phyloP scores from a whole-genome alignment of 371 early-diverging fungal species.

The Umbelopsis sp. region DNA sequence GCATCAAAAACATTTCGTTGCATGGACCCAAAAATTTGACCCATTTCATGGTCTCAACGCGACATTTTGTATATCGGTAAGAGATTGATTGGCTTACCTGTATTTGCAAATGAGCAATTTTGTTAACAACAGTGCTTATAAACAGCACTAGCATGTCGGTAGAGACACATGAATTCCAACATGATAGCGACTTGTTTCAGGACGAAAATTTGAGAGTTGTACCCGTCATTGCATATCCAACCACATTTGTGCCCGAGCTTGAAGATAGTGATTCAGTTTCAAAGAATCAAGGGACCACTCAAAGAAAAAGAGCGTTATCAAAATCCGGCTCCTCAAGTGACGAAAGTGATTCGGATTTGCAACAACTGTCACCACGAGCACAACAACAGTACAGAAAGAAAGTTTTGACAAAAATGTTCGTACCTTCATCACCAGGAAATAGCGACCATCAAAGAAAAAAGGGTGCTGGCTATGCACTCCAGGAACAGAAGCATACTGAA shows the following conservation, averaged over 20 bases:
- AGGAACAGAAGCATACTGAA: background rate
- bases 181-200: slow-evolving; percentile 34
- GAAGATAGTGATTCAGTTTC: no score
- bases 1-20: slow-evolving; percentile 60
- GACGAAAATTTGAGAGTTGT: slow-evolving; percentile 71
- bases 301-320: background rate
- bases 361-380: background rate
- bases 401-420: slow-evolving; percentile 6
- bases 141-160: slow-evolving; percentile 50
- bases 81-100: background rate
- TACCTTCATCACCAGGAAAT: background rate
- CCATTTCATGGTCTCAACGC: slow-evolving; percentile 80
- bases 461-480: slow-evolving; percentile 23
- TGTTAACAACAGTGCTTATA: background rate
- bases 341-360: background rate
- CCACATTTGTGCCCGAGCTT: background rate
- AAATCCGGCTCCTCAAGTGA: slow-evolving; percentile 1
- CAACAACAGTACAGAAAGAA: slow-evolving; percentile 4
- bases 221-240: slow-evolving; percentile 64
- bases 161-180: slow-evolving; percentile 48
- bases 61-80: slow-evolving; percentile 79
- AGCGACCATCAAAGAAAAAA: slow-evolving; percentile 24
- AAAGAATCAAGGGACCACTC: background rate
- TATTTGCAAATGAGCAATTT: slow-evolving; percentile 11
- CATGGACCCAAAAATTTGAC: slow-evolving; percentile 79